Conservation (phyloP, 1,284 basidiomycete genomes). For the Fomitopsis pinicola region DNA sequence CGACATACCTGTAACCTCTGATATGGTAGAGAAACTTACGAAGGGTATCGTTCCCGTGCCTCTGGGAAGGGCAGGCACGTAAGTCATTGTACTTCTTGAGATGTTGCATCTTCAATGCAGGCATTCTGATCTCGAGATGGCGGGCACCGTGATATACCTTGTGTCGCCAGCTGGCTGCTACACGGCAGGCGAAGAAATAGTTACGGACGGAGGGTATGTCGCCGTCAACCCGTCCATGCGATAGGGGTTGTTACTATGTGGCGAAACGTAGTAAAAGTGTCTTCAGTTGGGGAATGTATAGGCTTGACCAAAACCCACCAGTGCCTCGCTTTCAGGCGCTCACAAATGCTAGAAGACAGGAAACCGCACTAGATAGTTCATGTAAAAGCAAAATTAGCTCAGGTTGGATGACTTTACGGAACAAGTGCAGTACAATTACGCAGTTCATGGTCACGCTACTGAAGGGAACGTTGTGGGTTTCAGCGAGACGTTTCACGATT, state of each 20-base stretch:
- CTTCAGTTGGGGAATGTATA: no score
- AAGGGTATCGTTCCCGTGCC: slow-evolving; percentile 59
- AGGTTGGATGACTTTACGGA: no score
- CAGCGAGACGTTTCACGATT: no score
- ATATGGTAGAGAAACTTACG: slow-evolving; percentile 37
- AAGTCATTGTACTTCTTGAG: not conserved
- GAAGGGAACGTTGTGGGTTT: no score
- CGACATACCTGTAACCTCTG: slow-evolving; percentile 34
- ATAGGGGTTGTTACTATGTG: not conserved
- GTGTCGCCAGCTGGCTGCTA: slow-evolving; percentile 68
- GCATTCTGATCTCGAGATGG: slow-evolving; percentile 45
- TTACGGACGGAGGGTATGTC: slow-evolving; percentile 71
- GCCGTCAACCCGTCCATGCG: slow-evolving; percentile 60
- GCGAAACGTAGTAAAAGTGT: no score
- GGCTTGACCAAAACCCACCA: no score
- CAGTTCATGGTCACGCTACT: no score
- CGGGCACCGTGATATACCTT: slow-evolving; percentile 69
- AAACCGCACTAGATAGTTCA: no score
- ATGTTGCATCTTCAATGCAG: not conserved
- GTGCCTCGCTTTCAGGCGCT: no score
- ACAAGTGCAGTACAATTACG: no score
- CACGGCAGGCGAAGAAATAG: slow-evolving; percentile 69
- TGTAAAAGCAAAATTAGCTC: no score
- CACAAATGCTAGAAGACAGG: no score
- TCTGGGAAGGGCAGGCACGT: slow-evolving; percentile 35